Evolutionary conservation across 2,329 filamentous ascomycete species (phyloP).

Genomic region (Teratosphaeria nubilosa): DNA sequence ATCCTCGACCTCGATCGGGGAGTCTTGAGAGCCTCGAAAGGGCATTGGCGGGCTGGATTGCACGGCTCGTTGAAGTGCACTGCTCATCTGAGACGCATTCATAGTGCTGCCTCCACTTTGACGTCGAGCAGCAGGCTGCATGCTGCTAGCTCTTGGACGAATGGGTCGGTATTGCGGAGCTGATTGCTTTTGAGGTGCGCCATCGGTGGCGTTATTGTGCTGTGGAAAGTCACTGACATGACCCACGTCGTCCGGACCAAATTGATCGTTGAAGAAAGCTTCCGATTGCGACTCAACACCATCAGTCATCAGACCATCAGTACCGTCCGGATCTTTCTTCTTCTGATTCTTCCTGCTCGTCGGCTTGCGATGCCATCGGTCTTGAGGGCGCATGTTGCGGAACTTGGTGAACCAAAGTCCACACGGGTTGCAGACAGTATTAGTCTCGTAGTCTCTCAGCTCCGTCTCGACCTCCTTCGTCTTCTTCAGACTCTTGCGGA

Average conservation of each 20-base stretch:
- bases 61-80: conserved; percentile 43
- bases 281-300: conserved; percentile 22
- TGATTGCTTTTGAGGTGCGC: background rate
- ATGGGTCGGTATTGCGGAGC: conserved; percentile 4
- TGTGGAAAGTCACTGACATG: conserved; percentile 3
- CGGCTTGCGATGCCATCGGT: conserved; percentile 59
- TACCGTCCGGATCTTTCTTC: conserved; percentile 11
- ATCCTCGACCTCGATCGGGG: conserved; percentile 41
- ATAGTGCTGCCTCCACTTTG: conserved; percentile 23
- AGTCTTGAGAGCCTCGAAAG: conserved; percentile 36
- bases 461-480: conserved; percentile 16
- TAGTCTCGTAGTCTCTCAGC: conserved; percentile 50
- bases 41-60: conserved; percentile 51
- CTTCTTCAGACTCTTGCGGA: conserved; percentile 69
- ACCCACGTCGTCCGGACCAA: background rate
- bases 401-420: conserved; percentile 91
- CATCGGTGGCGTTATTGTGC: background rate
- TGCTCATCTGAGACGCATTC: conserved; percentile 17
- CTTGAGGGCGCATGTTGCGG: conserved; percentile 69
- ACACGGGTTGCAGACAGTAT: conserved; percentile 86
- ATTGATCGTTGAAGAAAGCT: conserved; percentile 3
- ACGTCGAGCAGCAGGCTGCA: conserved; percentile 24
- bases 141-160: conserved; percentile 38
- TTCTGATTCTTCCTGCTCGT: conserved; percentile 18
- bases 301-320: conserved; percentile 15